A percentile compares a stretch with the other conserved stretches of the same genome.
phyloP scores from a whole-genome alignment of 305 asterid species.

The Fraxinus albicans region DNA sequence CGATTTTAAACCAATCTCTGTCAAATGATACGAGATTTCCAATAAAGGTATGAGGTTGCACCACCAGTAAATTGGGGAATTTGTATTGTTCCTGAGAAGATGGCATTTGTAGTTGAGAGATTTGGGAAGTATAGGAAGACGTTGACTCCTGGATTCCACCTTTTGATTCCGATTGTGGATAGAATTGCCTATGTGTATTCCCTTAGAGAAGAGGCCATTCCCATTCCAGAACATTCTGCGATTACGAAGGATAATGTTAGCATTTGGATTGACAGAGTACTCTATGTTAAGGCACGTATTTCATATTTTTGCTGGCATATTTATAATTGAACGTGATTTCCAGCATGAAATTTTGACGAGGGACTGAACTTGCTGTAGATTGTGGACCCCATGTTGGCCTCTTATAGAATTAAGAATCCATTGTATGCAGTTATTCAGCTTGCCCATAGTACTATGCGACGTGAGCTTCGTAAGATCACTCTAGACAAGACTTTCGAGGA shows the following conservation, averaged over 20 bases:
- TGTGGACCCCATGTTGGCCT: background rate
- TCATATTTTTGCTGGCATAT: background rate
- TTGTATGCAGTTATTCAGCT: background rate
- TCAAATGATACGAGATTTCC: background rate
- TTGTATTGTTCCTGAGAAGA: background rate
- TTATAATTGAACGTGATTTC: background rate
- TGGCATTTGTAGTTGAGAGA: no score
- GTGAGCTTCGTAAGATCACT: background rate
- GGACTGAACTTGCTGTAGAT: background rate
- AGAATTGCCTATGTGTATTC: no score
- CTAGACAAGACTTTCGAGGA: background rate
- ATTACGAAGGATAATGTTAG: background rate
- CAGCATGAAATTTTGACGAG: background rate
- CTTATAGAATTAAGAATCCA: background rate
- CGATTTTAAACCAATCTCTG: background rate
- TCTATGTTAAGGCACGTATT: background rate
- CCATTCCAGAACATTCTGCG: background rate
- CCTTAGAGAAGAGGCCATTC: no score
- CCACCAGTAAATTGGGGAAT: background rate
- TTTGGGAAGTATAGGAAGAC: no score
- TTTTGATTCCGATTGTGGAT: no score
- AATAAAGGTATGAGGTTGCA: no score
- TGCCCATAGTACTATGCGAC: background rate
- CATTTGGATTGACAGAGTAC: background rate
- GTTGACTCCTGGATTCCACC: no score